Base-by-base conservation (phyloP, 192 early-diverging fungal genomes). In the Gaertneriomyces sp. region DNA sequence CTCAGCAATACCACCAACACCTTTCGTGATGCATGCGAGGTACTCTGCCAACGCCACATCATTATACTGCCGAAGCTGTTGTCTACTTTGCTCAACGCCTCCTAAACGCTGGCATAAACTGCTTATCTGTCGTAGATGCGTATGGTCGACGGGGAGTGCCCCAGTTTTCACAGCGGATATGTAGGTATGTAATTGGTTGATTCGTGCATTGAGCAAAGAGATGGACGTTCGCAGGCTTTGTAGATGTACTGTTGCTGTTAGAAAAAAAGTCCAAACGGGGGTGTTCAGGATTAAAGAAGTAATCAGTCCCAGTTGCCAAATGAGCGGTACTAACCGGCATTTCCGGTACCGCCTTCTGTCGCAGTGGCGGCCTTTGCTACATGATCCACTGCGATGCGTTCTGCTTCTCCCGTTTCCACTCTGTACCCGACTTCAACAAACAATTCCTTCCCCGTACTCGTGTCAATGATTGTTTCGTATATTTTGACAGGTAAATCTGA, bases 381-480 rank as follows among this genome's bases (percentile, higher is more conserved):
- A 69, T 93, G 91, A 68, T 94, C 89, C 8, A 94, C 86, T 7
- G 92, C 90, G 66, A 94, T 90, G 44, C 91, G 79, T 67, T 94
- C 92, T 40, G 91, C 91, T 60, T 94, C 92, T 25, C 85, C 86
- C 6, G 92, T 92, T 61, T 91, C 91, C 20, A 94, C 84, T 64
- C 85, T 87, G 73, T 91, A 94, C 33, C 77, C 57, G 12, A 80
- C 63, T 62, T 83, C 73, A 8, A 85, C 77, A 63, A 94, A 91
- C 43, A 87, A 68, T 6, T 83, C 75, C 16, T 77, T 63, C 11
- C 69, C 78, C 39, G 77, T 73, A 7, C 82, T 77, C 11, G 87
- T 76, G 63, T 92, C 90, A 3, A 90, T 81, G 3, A 88, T 77
- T 0, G 90, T 86, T 75, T 94, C 92, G 66, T 91, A 93, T 6